A percentile compares a stretch with the other conserved stretches of the same genome.
Conservation (phyloP, 2,329 filamentous ascomycete genomes). For the Colletotrichum chlorophyti region DNA sequence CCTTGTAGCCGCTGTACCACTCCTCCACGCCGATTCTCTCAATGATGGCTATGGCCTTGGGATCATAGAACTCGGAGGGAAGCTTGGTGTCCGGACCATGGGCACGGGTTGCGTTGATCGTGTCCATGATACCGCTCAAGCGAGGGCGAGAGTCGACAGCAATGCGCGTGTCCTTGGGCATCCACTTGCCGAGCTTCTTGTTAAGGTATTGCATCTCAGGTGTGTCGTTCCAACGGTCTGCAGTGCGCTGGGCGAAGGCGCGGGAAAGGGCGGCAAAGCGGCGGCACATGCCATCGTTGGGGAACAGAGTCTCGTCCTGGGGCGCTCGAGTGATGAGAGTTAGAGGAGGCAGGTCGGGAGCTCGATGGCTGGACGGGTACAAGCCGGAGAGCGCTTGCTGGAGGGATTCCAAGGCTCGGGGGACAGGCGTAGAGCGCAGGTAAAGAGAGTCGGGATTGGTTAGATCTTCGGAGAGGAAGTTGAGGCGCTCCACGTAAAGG, state of each 20-base stretch:
- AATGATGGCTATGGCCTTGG: conserved; percentile 71
- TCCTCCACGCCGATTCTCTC: conserved; percentile 84
- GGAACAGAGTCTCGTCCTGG: conserved; percentile 79
- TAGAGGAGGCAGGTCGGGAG: conserved; percentile 60
- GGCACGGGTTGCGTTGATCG: conserved; percentile 85
- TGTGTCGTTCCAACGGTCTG: conserved; percentile 75
- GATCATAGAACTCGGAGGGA: conserved; percentile 87
- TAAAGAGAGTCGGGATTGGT: conserved; percentile 66
- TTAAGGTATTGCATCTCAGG: conserved; percentile 86
- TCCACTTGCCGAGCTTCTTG: conserved; percentile 80
- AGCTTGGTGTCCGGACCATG: conserved; percentile 82
- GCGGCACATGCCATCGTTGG: conserved; percentile 75
- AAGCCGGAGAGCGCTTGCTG: conserved; percentile 79
- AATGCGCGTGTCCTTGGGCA: conserved; percentile 75
- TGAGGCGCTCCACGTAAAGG: conserved; percentile 78
- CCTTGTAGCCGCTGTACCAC: conserved; percentile 88
- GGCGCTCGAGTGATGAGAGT: conserved; percentile 70
- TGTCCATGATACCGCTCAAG: conserved; percentile 92
- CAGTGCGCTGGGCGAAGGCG: conserved; percentile 75
- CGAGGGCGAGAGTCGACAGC: conserved; percentile 86
- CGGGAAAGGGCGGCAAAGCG: conserved; percentile 74
- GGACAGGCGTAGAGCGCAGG: conserved; percentile 76
- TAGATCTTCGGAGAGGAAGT: conserved; percentile 70
- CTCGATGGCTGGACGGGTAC: conserved; percentile 65
- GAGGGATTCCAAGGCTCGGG: conserved; percentile 77